Base-by-base conservation (phyloP, 148 eudicot species). In the Cornus suecica region DNA sequence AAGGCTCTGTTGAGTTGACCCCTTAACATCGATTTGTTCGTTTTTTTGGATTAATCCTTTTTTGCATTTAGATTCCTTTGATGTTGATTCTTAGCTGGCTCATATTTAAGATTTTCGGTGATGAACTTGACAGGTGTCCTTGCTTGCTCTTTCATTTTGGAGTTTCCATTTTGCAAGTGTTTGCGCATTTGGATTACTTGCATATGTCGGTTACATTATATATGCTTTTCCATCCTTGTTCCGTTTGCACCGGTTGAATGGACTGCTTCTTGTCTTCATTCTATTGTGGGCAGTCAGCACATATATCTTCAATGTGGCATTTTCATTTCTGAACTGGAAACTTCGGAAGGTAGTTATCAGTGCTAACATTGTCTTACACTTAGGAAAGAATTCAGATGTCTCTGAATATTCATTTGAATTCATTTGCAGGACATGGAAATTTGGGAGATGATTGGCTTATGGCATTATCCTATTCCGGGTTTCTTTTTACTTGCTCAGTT, bases 401-500 rank as follows among this genome's bases (percentile, higher is more conserved):
- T 22, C 70, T n/a, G 71, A 27, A 60, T 76, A 28, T 80, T 58
- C 60, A 22, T 48, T 68, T 68, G 56, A 77, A 31, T 66, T 3
- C 29, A 37, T 78, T 16, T 79, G 68, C 84, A 95, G 99, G 92
- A 92, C 78, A 88, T 88, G 92, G 92, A 90, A 86, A 90, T 95
- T 64, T 95, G 99, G 99, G 97, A 95, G 89, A 86, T 91, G 89
- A 86, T 95, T 82, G 99, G 99, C 60, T 80, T 95, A 73, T 95
- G 97, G 99, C 97, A 90, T 81, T 92, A 95, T 80, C 87, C 99
- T 70, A 86, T 87, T 82, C 99, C 99, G 83, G 97, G 97, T 74
- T 86, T 87, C 76, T 95, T 92, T 77, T 80, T 95, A 76, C 88
- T 95, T 62, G 97, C 99, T 76, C 99, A 95, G 80, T 91, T 90